These are phyloP conservation scores for Candida ovalis DNA, from an alignment of 805 yeast genomes.

Conservation along the genomic window DNA sequence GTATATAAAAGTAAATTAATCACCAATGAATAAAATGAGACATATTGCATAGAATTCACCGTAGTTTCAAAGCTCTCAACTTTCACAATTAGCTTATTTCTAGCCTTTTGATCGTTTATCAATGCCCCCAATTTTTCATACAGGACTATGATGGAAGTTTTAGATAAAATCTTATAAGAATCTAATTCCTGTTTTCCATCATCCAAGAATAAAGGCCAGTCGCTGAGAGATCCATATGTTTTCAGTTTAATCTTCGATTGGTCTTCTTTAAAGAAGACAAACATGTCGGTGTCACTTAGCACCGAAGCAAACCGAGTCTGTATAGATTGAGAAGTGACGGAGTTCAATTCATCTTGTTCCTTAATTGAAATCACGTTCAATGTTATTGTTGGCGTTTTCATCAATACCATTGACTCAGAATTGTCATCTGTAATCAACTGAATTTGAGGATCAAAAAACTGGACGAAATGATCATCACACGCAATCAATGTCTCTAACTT, in stretches of 20 bases:
- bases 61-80: constrained; percentile 65
- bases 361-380: constrained; percentile 63
- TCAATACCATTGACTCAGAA: constrained; percentile 55
- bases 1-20: constrained; percentile 56
- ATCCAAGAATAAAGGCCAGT: constrained; percentile 89
- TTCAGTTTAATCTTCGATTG: constrained; percentile 36
- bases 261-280: constrained; percentile 56
- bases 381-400: constrained; percentile 73
- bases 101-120: constrained; percentile 22
- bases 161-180: constrained; percentile 54
- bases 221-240: constrained; percentile 56
- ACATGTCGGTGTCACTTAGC: constrained; percentile 68
- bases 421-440: constrained; percentile 56
- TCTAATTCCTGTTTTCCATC: constrained; percentile 60
- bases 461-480: constrained; percentile 57
- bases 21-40: constrained; percentile 57
- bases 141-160: constrained; percentile 58
- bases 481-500: constrained; percentile 33
- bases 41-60: constrained; percentile 73
- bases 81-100: constrained; percentile 54
- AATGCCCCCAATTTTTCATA: constrained; percentile 52
- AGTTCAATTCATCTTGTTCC: constrained; percentile 26
- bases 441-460: constrained; percentile 76
- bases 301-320: constrained; percentile 69
- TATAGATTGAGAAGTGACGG: constrained; percentile 31